Evolutionary conservation across 257 asterid species (phyloP), one percentile per base, ranked within the genome.

Genomic region (Ophiorrhiza pumila): DNA sequence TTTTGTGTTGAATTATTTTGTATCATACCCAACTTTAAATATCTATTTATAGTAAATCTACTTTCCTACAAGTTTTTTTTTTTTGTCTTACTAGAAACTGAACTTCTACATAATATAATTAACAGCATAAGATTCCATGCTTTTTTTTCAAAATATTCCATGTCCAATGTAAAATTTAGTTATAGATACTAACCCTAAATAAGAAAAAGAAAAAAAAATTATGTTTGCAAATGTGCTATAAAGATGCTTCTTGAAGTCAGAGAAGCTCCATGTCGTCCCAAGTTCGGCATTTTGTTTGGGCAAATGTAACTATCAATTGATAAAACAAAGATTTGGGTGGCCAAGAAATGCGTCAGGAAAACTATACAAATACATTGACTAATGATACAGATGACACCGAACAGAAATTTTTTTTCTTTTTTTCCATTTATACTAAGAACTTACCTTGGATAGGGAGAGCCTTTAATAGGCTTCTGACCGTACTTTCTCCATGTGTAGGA

Each of bases 401-500:
- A 62, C 4, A 35, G 68, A 39, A 63, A 20, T 27, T 57, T 35
- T 63, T 39, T 37, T 47, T 1, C 22, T 47, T 47, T 14, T 47
- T 37, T 6, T 6, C 3, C 7, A 9, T 27, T 25, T 57, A 10
- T 70, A 37, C 23, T 13, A 23, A 25, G 37, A 63, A 61, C 71
- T 52, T 60, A 90, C 98, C 99, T 88, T 3, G 98, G 99, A 82
- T 88, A 91, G 65, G 98, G 98, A 20, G 98, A 94, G 8, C 98
- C 98, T 85, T 94, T 94, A 58, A 94, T 94, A 14, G 98, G 98
- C 79, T 94, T 94, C 80, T 94, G 98, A 3, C 98, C 98, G 71
- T 94, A 94, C 85, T 94, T 94, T 68, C 97, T 84, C 97, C 99
- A 94, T 0, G 99, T n/a, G n/a, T n/a, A n/a, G n/a, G n/a, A n/a